phyloP scores from a whole-genome alignment of 2,329 filamentous ascomycete genomes.

The Amauroascus verrucosus region DNA sequence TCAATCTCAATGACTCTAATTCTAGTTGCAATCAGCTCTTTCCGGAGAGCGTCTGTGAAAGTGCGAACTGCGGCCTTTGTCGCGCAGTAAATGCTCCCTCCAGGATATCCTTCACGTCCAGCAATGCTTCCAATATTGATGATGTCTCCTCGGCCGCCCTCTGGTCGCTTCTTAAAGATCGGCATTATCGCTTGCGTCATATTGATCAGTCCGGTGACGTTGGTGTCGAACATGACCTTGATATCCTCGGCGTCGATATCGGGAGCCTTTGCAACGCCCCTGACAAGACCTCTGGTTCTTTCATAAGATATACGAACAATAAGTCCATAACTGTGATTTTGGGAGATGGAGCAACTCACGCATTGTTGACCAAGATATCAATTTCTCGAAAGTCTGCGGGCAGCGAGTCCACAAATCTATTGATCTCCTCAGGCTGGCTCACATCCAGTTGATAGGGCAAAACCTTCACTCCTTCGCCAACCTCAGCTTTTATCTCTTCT shows the following conservation, averaged over 20 bases:
- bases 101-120: conserved; percentile 74
- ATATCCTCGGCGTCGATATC: conserved; percentile 75
- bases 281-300: conserved; percentile 63
- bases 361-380: conserved; percentile 90
- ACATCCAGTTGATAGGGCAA: conserved; percentile 78
- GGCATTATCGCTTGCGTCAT: conserved; percentile 88
- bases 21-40: conserved; percentile 68
- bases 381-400: conserved; percentile 76
- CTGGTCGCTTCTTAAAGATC: conserved; percentile 58
- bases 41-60: conserved; percentile 73
- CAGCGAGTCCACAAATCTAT: conserved; percentile 58
- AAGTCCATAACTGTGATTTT: conserved; percentile 1
- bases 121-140: conserved; percentile 93
- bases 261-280: conserved; percentile 75
- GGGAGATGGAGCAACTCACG: conserved; percentile 52
- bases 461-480: conserved; percentile 70
- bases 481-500: conserved; percentile 62
- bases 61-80: conserved; percentile 79
- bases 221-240: conserved; percentile 78
- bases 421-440: conserved; percentile 64
- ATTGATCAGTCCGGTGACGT: conserved; percentile 89
- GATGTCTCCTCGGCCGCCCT: conserved; percentile 78
- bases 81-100: conserved; percentile 85
- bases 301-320: not conserved
- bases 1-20: conserved; percentile 82